Conservation (phyloP, 148 eudicot genomes). For the Rheum nobile region DNA sequence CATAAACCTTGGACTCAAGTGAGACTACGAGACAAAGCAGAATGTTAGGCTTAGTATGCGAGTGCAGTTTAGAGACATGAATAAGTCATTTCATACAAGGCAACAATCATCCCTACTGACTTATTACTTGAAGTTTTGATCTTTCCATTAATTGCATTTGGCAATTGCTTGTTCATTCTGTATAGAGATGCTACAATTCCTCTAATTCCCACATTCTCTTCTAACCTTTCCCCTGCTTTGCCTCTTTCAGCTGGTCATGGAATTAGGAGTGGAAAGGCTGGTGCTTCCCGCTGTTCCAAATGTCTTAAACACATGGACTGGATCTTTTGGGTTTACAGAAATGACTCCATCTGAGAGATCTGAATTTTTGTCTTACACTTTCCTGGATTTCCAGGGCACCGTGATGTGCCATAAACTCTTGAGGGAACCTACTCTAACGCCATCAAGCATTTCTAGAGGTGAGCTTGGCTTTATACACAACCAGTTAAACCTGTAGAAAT, state of each 20-base stretch:
- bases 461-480: neutral
- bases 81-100: no score
- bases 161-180: neutral
- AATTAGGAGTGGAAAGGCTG: slow-evolving; percentile 64
- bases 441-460: slow-evolving; percentile 20
- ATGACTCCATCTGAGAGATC: slow-evolving; percentile 43
- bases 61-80: no score
- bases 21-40: no score
- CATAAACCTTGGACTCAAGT: no score
- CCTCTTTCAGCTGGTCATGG: slow-evolving; percentile 43
- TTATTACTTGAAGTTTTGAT: neutral
- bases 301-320: slow-evolving; percentile 81
- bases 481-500: neutral
- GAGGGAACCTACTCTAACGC: slow-evolving; percentile 15
- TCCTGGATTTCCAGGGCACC: slow-evolving; percentile 77
- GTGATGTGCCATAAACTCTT: slow-evolving; percentile 74
- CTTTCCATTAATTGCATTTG: neutral
- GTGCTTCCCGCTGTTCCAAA: slow-evolving; percentile 86
- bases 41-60: no score
- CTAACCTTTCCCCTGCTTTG: neutral
- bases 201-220: neutral
- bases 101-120: neutral
- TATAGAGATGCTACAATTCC: neutral
- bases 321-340: slow-evolving; percentile 57
- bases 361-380: slow-evolving; percentile 44